Base-by-base conservation (phyloP, 2,329 filamentous ascomycete genomes). In the Pestalotiopsis sp. region DNA sequence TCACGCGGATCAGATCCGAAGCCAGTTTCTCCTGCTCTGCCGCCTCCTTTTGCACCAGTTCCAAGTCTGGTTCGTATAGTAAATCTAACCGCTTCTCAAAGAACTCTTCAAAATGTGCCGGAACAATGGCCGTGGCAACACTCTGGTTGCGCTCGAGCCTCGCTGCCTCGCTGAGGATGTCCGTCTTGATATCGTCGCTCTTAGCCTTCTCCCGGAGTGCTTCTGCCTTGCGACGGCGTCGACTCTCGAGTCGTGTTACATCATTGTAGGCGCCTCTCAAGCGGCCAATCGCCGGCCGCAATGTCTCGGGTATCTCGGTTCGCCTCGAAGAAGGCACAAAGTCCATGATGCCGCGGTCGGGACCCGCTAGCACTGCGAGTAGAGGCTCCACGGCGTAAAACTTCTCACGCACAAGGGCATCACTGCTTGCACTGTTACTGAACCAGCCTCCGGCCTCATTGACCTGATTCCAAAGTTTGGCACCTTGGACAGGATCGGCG, bases 91-190 rank as follows among this genome's bases (percentile, higher is more conserved):
- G 90, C 72, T 90, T 87, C 75, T 97, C 93, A 72, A 98, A 98
- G 61, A 98, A 92, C 66, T 90, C 89, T 75, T 99, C 96, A 76
- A 99, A 98, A 75, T 98, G 94, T 2, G 93, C 92, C 0, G 95
- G 91, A 65, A 94, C 92, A 65, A 99, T 92, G 12, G 90, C 89
- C 49, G 95, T 94, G 81, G 93, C 93, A 36, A 77, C 77, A 0
- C 94, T 93, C 71, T 94, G 95, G 69, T 93, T 91, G 60, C 95
- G 90, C 81, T 98, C 96, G 13, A 98, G 85, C 9, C 94, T 90
- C 45, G 92, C 91, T 2, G 95, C 91, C 84, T 98, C 95, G 63
- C 88, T 88, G 25, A 97, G 85, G 4, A 99, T 91, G 64, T 94
- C 93, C 0, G 89, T 87, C 75, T 94, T 94, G 74, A 98, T 95